Base-by-base conservation (phyloP, 768 basidiomycete genomes). In the Phaffia australis region DNA sequence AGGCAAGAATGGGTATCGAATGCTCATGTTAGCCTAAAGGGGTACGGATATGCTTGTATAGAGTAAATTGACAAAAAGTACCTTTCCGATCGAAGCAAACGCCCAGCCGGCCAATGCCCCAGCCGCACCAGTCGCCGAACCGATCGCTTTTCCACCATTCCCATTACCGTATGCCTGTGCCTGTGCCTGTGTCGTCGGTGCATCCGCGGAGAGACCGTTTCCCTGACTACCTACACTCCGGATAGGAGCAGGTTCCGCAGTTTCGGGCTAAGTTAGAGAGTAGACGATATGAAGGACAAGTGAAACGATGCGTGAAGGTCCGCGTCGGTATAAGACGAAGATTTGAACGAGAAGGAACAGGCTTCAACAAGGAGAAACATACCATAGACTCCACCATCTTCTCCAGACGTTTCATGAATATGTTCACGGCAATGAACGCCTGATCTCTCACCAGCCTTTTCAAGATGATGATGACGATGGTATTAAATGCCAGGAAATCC, bases 71-170 rank as follows among this genome's bases (percentile, higher is more conserved):
- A 50, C 18, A 63, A 78, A 35, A 62, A 87, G 88, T 80, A 87
- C 88, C 78, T 85, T 92, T 30, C 87, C 85, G 0, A 97, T 72
- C 0, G 88, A 91, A 4, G 90, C 87, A 52, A 97, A 89, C 1
- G 94, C 94, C 94, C 94, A 98, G 7, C 92, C 90, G 18, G 94
- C 93, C 3, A 99, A 78, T 21, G 86, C 87, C 9, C 88, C 87
- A 21, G 93, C 94, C 2, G 92, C 93, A 0, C 91, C 92, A 0
- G 91, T 85, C 0, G 94, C 91, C 4, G 85, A 85, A 71, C 85
- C 90, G 19, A 89, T 60, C 4, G 63, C 51, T 25, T 67, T 60
- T 5, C 59, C 59, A 15, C 66, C 66, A 60, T 64, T 74, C 77
- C 76, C 16, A 68, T 74, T 71, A 55, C 48, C 29, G 65, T 68